phyloP scores from a whole-genome alignment of 495 filamentous ascomycete species.

The Penicillium coffeae region DNA sequence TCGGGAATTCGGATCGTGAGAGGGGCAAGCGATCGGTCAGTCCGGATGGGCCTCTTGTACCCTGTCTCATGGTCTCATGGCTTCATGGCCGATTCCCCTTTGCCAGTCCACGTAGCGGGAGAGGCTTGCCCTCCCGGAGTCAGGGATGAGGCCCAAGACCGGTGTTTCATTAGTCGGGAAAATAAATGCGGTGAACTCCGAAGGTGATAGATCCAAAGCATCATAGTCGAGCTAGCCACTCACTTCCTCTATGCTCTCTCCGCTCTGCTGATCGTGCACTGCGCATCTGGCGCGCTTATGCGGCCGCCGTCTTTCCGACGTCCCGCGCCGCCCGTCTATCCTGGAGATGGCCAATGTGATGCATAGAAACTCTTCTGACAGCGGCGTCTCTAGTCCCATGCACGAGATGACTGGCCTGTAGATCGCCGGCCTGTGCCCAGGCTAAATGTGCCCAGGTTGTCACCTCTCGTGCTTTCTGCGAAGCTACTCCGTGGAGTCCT shows the following conservation, averaged over 20 bases:
- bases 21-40: not conserved
- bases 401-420: not conserved
- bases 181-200: not conserved
- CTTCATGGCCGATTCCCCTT: no score
- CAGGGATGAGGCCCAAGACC: no score
- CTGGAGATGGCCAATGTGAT: not conserved
- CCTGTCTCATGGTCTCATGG: no score
- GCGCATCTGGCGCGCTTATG: not conserved
- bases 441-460: no score
- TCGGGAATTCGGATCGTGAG: not conserved
- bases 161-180: no score
- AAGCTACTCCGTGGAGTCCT: no score
- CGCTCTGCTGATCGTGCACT: not conserved
- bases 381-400: not conserved
- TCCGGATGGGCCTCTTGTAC: no score
- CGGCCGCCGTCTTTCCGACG: not conserved
- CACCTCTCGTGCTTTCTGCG: no score
- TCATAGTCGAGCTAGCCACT: no score
- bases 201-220: not conserved
- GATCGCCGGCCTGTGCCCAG: not conserved
- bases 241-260: no score
- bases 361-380: not conserved
- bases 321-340: not conserved
- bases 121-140: not conserved
- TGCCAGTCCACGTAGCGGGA: not conserved